phyloP scores from a whole-genome alignment of 2,329 filamentous ascomycete genomes.

The Dactylellina haptotyla region DNA sequence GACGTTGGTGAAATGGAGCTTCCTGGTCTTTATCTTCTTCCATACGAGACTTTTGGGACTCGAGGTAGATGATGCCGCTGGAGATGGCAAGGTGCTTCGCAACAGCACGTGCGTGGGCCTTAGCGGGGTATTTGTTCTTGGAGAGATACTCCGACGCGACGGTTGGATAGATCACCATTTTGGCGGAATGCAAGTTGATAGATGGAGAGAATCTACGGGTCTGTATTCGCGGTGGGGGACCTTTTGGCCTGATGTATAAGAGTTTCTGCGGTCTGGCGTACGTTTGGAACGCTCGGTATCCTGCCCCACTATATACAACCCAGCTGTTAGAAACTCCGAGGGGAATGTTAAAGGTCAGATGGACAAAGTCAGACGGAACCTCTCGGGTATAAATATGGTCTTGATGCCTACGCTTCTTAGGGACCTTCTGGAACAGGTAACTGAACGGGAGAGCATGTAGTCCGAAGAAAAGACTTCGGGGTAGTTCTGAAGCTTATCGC shows the following conservation, averaged over 20 bases:
- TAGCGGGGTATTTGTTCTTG: conserved; percentile 70
- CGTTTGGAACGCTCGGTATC: conserved; percentile 3
- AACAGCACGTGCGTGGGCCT: conserved; percentile 85
- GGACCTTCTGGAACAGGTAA: conserved; percentile 50
- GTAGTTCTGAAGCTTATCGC: conserved; percentile 41
- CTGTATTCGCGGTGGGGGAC: not conserved
- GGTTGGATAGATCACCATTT: conserved; percentile 41
- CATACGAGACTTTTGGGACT: conserved; percentile 81
- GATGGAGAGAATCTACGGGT: conserved; percentile 3
- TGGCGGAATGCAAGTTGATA: not conserved
- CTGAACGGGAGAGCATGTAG: conserved; percentile 20
- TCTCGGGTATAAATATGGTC: conserved; percentile 6
- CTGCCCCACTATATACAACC: conserved; percentile 29
- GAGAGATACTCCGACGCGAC: conserved; percentile 48
- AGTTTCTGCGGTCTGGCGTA: not conserved
- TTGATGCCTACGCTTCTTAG: conserved; percentile 33
- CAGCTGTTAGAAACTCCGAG: not conserved
- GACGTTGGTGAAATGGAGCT: conserved; percentile 73
- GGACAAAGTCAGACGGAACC: conserved; percentile 24
- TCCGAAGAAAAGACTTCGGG: conserved; percentile 29
- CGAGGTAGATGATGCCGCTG: conserved; percentile 83
- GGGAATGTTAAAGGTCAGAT: not conserved
- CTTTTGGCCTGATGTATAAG: not conserved
- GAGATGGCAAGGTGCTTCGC: conserved; percentile 72
- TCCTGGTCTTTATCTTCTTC: conserved; percentile 83